Conservation (phyloP, 805 yeast species). For the Geotrichum ghanense region DNA sequence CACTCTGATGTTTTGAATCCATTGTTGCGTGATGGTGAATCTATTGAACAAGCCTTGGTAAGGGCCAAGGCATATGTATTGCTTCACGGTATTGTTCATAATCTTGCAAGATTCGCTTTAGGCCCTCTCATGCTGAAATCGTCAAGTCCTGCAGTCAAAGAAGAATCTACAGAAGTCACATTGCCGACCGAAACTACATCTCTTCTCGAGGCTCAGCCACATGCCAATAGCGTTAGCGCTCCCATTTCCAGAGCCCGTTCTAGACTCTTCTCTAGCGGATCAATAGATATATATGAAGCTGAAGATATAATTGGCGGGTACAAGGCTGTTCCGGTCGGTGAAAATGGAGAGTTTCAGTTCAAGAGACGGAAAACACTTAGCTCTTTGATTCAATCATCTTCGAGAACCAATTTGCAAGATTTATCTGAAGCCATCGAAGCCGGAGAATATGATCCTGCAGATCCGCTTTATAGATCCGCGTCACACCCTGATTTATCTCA, state of each 20-base stretch:
- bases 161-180: conserved; percentile 1
- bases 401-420: not conserved
- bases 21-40: conserved; percentile 10
- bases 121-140: conserved; percentile 12
- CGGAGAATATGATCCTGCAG: not conserved
- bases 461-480: not conserved
- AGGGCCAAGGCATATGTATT: conserved; percentile 14
- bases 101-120: conserved; percentile 12
- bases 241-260: not conserved
- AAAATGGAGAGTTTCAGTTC: no score
- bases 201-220: conserved; percentile 1
- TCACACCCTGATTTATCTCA: not conserved
- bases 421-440: not conserved
- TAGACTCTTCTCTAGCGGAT: not conserved
- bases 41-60: conserved; percentile 6
- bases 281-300: conserved; percentile 1
- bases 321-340: not conserved
- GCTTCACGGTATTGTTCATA: conserved; percentile 12
- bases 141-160: conserved; percentile 1
- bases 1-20: conserved; percentile 11
- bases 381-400: not conserved
- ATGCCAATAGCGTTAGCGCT: not conserved
- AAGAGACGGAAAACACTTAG: not conserved
- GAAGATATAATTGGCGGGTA: not conserved
- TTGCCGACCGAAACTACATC: conserved; percentile 5